Conservation (phyloP, 805 yeast species). For the Zygosaccharomyces bisporus region DNA sequence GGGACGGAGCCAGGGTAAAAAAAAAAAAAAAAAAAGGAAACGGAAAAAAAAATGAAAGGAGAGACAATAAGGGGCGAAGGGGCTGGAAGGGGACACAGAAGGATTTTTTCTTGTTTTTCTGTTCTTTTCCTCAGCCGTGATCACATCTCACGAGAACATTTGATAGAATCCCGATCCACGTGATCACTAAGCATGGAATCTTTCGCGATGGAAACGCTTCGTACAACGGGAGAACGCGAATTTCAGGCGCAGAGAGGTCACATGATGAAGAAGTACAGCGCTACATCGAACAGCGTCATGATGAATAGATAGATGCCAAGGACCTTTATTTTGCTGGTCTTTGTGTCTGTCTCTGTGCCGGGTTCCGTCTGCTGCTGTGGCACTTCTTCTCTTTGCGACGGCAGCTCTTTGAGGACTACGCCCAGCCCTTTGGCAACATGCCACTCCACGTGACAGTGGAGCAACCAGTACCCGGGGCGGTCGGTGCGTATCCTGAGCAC, state of each 20-base stretch:
- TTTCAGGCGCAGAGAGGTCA: background rate
- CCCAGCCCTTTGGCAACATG: constrained; percentile 65
- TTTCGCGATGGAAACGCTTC: no score
- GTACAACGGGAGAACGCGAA: background rate
- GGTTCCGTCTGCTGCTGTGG: constrained; percentile 2
- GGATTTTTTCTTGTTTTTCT: no score
- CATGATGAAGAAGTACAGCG: constrained; percentile 16
- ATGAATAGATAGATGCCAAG: constrained; percentile 20
- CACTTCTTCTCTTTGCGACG: background rate
- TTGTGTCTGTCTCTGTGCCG: background rate
- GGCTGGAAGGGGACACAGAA: background rate
- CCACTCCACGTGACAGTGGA: constrained; percentile 78
- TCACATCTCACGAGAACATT: background rate
- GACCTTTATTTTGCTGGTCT: constrained; percentile 13
- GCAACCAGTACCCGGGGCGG: constrained; percentile 75
- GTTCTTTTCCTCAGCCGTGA: background rate
- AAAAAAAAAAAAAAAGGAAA: background rate
- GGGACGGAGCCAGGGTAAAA: constrained; percentile 4
- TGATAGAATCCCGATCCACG: background rate
- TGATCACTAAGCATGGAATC: no score
- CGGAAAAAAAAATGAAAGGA: background rate
- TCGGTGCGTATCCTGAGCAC: constrained; percentile 58
- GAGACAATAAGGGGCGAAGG: constrained; percentile 1
- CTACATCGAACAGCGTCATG: constrained; percentile 19
- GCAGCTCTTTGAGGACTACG: constrained; percentile 34